Evolutionary conservation across 108 stramenopile genomes (phyloP).

Genomic region (Poteriospumella lacustris): DNA sequence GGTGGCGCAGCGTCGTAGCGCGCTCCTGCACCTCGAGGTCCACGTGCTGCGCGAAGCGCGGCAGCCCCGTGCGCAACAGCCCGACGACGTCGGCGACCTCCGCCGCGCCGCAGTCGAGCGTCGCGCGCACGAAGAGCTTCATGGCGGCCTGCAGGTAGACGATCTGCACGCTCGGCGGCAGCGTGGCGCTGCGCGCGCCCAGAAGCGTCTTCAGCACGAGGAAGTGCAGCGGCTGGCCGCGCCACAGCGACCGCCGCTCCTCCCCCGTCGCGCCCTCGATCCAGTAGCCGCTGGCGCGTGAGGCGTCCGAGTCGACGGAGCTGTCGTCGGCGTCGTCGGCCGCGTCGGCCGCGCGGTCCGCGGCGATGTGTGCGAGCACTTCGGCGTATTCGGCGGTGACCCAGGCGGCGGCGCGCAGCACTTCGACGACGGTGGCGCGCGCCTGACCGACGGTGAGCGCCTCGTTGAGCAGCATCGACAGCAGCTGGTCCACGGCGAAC

Average conservation of each 20-base stretch:
- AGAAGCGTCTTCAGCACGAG: conserved; percentile 27
- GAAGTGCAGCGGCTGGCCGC: not conserved
- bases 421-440: conserved; percentile 56
- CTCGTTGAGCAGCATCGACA: conserved; percentile 57
- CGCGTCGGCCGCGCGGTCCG: conserved; percentile 63
- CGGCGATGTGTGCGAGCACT: conserved; percentile 36
- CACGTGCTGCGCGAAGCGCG: conserved; percentile 35
- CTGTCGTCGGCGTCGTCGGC: conserved; percentile 54
- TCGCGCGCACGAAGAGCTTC: conserved; percentile 76
- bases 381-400: conserved; percentile 80
- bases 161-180: conserved; percentile 52
- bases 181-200: conserved; percentile 22
- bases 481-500: conserved; percentile 74
- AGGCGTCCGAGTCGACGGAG: conserved; percentile 38
- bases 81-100: conserved; percentile 42
- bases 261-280: conserved; percentile 22
- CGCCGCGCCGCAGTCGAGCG: conserved; percentile 44
- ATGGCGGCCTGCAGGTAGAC: conserved; percentile 77
- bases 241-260: conserved; percentile 1
- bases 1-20: conserved; percentile 60
- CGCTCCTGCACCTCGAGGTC: conserved; percentile 87
- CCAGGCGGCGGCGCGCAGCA: conserved; percentile 84
- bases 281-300: conserved; percentile 14
- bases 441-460: conserved; percentile 25
- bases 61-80: conserved; percentile 39